phyloP scores from a whole-genome alignment of 352 stramenopile genomes.

The Phytophthora quininea region DNA sequence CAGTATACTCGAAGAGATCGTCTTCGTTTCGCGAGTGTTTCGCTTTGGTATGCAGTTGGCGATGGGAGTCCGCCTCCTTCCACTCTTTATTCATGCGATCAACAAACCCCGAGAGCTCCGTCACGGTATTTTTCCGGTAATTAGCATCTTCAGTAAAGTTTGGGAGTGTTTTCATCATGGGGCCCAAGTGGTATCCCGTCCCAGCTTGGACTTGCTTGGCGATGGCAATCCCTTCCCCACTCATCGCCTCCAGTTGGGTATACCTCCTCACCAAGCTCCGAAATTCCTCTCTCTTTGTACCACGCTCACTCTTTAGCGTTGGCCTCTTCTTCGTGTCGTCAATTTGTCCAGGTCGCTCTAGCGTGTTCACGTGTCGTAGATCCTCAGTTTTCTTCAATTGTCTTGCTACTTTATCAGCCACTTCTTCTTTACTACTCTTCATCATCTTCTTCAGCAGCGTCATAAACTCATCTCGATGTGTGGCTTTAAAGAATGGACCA shows the following conservation, averaged over 20 bases:
- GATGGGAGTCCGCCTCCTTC: slow-evolving; percentile 47
- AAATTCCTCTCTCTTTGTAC: slow-evolving; percentile 25
- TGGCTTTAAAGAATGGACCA: slow-evolving; percentile 45
- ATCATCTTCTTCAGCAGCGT: slow-evolving; percentile 25
- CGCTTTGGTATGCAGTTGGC: slow-evolving; percentile 42
- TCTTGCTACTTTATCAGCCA: neutral
- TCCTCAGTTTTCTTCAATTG: neutral
- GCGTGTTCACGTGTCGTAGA: neutral
- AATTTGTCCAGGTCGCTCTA: neutral
- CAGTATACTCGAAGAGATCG: slow-evolving; percentile 60
- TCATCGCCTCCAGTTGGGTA: slow-evolving; percentile 39
- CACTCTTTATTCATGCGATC: slow-evolving; percentile 61
- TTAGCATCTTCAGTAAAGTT: slow-evolving; percentile 44
- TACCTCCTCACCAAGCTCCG: slow-evolving; percentile 51
- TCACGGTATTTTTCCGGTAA: slow-evolving; percentile 54
- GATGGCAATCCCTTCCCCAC: slow-evolving; percentile 48
- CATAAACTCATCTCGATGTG: slow-evolving; percentile 57
- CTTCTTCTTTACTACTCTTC: neutral
- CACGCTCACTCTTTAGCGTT: neutral
- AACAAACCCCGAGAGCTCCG: slow-evolving; percentile 41
- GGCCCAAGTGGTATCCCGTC: slow-evolving; percentile 57
- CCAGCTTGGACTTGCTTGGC: slow-evolving; percentile 47
- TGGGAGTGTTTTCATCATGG: slow-evolving; percentile 31
- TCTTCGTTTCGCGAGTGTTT: slow-evolving; percentile 35
- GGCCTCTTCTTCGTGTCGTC: neutral